Evolutionary conservation across 305 asterid species (phyloP).

Genomic region (Fraxinus greggii): DNA sequence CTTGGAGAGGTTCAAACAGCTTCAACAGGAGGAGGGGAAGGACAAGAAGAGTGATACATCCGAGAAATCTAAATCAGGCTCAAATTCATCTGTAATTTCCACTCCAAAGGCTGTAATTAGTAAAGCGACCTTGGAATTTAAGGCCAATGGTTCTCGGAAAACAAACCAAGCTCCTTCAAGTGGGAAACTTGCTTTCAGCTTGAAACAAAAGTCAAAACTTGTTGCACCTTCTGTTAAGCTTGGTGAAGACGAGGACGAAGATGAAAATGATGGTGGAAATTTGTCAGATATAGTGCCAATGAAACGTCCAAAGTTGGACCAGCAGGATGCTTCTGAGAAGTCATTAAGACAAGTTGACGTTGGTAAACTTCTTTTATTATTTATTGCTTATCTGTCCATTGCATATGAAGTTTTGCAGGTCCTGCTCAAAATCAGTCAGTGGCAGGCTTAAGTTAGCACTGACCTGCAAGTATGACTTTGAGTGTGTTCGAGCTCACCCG

Average conservation of each 20-base stretch:
- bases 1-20: slow-evolving; percentile 90
- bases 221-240: slow-evolving; percentile 63
- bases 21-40: slow-evolving; percentile 62
- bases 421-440: neutral
- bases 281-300: slow-evolving; percentile 46
- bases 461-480: neutral
- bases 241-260: slow-evolving; percentile 74
- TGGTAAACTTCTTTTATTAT: slow-evolving; percentile 54
- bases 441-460: neutral
- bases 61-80: slow-evolving; percentile 40
- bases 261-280: slow-evolving; percentile 51
- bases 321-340: slow-evolving; percentile 42
- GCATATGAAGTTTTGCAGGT: slow-evolving; percentile 27
- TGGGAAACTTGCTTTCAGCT: slow-evolving; percentile 88
- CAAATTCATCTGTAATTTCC: slow-evolving; percentile 38
- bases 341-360: slow-evolving; percentile 48
- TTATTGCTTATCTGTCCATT: slow-evolving; percentile 20
- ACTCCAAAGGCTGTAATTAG: slow-evolving; percentile 36
- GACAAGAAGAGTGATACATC: slow-evolving; percentile 32
- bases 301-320: slow-evolving; percentile 60
- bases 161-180: slow-evolving; percentile 43
- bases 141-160: slow-evolving; percentile 41
- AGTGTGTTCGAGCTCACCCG: neutral
- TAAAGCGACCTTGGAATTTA: slow-evolving; percentile 40
- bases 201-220: slow-evolving; percentile 81